phyloP scores from a whole-genome alignment of 2,329 filamentous ascomycete species.

The Apiospora pterosperma region DNA sequence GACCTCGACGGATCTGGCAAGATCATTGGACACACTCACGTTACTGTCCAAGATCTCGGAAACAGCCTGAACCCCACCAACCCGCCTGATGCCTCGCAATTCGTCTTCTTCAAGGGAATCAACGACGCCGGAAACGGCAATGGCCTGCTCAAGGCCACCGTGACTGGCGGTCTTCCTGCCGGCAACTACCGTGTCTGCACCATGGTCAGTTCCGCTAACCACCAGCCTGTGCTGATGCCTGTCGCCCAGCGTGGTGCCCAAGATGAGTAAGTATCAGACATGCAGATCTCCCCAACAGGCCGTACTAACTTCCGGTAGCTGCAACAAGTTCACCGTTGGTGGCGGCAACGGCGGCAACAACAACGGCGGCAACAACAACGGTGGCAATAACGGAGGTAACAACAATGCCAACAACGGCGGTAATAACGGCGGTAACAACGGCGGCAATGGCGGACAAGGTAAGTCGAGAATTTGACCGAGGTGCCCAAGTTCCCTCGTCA shows the following conservation, averaged over 20 bases:
- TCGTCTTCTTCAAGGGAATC: slow-evolving; percentile 65
- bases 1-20: slow-evolving; percentile 43
- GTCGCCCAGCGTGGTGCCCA: slow-evolving; percentile 65
- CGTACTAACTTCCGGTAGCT: neutral
- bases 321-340: slow-evolving; percentile 13
- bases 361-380: slow-evolving; percentile 10
- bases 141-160: slow-evolving; percentile 49
- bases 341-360: slow-evolving; percentile 18
- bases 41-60: slow-evolving; percentile 56
- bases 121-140: slow-evolving; percentile 57
- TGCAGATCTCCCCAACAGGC: neutral
- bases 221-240: slow-evolving; percentile 64
- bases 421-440: slow-evolving; percentile 14
- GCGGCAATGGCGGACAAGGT: neutral
- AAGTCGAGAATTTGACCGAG: neutral
- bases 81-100: slow-evolving; percentile 51
- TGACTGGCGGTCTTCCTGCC: slow-evolving; percentile 55
- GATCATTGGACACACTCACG: slow-evolving; percentile 57
- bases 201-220: slow-evolving; percentile 61
- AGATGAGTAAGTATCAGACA: slow-evolving; percentile 42
- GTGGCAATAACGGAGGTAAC: slow-evolving; percentile 18
- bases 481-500: neutral
- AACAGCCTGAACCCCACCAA: slow-evolving; percentile 43
- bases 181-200: slow-evolving; percentile 65
- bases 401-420: slow-evolving; percentile 15